Evolutionary conservation across 2,329 filamentous ascomycete species (phyloP), one percentile per base, ranked within the genome.

Genomic region (Rhynchosporium agropyri): DNA sequence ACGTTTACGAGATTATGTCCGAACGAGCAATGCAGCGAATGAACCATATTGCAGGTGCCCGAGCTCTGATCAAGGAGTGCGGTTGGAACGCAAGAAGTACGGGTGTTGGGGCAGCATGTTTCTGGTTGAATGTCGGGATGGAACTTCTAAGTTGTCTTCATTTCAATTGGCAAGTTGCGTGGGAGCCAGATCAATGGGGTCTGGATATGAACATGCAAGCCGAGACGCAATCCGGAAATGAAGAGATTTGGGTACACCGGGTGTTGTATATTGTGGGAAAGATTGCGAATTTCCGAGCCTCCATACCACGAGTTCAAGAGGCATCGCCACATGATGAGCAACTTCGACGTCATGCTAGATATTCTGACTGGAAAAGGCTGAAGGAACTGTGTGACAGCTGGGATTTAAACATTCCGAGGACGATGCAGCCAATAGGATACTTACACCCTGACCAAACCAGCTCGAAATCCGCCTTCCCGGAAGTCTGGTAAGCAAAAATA

Each of bases 1-100:
- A 96, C 70, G 90, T 96, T 3, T 97, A 96, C 76, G 92, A 97
- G 75, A 89, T 93, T 70, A 96, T 97, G 91, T 92, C 87, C 55
- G 90, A 94, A 72, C 86, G 86, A 68, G 87, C 89, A 4, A 80
- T 88, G 43, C 86, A 92, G 70, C 84, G 89, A n/a, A 94, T 95
- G 88, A 93, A 90, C 69, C 93, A 97, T 72, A 93, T 94, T 68
- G 89, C 90, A 0, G 92, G 92, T 4, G 91, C 92, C 9, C 84
- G 92, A 59, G 91, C 91, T 1, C 79, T 97, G 56, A 93, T 97
- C 71, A 91, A 92, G 65, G 92, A 97, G 73, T 97, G 92, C 71
- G 86, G 88, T 4, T 97, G 94, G 94, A 89, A 91, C 70, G 91
- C 91, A 0, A 85, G 82, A 65, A 90, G 90, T 42, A 84, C 82